Base-by-base conservation (phyloP, 2,329 filamentous ascomycete species). In the Periglandula ipomoeae region DNA sequence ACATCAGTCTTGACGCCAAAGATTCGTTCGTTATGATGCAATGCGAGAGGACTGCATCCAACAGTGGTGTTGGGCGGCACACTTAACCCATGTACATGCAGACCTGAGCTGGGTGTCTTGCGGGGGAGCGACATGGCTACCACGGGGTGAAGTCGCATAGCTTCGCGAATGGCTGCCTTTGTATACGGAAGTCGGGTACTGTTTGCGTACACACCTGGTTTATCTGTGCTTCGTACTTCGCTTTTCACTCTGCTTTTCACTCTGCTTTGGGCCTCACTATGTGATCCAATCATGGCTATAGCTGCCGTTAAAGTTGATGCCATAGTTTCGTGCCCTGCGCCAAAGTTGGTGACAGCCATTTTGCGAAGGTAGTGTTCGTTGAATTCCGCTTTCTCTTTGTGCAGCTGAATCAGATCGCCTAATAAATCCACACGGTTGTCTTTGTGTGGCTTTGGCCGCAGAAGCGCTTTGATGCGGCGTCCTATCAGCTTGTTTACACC, bases 331-430 rank as follows among this genome's bases (percentile, higher is more conserved):
- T 78, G 75, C 0, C 75, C 75, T 1, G 75, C 75, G 10, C 75
- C 75, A 53, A 78, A 78, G 52, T 78, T 78, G 2, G 75, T 77
- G 2, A 76, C 64, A 2, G 72, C 73, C 65, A 78, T 72, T 24
- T 74, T 71, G 3, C 70, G 69, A 9, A 78, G 65, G 46, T 78
- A 77, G 0, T 55, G 59, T 23, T 73, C 68, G 0, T 57, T 71
- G 50, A 78, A 77, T 5, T 68, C 68, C 1, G 72, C 68, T 19
- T 67, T 70, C 4, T 67, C 60, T 13, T 62, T 60, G 55, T 76
- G 70, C 0, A 78, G 60, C 22, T 65, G 60, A 13, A 78, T 69
- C 1, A 78, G 55, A 50, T 77, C 74, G 2, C 61, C 56, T 0
- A 76, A 59, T 0, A 78, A 59, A 53, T 78, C 74, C 8, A 59